A percentile compares a stretch with the other conserved stretches of the same genome.
phyloP scores from a whole-genome alignment of 139 green algal genomes.

The Coelastrella sp. region DNA sequence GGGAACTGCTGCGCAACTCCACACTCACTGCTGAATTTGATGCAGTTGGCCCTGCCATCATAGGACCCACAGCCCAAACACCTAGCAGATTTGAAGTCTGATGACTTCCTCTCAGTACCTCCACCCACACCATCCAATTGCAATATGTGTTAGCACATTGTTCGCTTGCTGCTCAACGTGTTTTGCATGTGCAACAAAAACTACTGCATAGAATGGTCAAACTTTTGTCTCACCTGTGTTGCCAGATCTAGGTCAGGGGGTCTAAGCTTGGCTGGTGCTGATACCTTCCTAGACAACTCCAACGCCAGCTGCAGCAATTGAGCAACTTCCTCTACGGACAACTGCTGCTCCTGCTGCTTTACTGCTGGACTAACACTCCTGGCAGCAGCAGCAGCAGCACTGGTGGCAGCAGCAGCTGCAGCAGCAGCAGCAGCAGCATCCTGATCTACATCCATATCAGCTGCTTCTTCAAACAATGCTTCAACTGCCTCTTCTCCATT shows the following conservation, averaged over 20 bases:
- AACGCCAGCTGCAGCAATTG: not conserved
- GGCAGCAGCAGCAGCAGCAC: conserved; percentile 5
- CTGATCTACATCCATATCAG: not conserved
- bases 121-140: too few species aligned
- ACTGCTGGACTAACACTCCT: not conserved
- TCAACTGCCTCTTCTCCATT: too few species aligned
- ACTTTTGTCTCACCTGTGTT: conserved; percentile 2
- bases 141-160: too few species aligned
- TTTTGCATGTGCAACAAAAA: too few species aligned
- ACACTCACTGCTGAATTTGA: not conserved
- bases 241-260: not conserved
- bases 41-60: conserved; percentile 11
- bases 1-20: too few species aligned
- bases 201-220: too few species aligned
- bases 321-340: not conserved
- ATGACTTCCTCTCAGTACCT: too few species aligned
- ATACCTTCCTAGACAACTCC: not conserved
- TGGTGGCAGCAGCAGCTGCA: not conserved
- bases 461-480: not conserved
- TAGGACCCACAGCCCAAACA: too few species aligned
- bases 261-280: not conserved
- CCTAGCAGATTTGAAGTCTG: too few species aligned
- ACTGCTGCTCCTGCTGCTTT: conserved; percentile 2
- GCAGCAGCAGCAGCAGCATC: not conserved
- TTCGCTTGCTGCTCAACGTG: too few species aligned